These are phyloP conservation scores for Lentinula sp. DNA, from an alignment of 768 basidiomycete species.

Conservation along the genomic window DNA sequence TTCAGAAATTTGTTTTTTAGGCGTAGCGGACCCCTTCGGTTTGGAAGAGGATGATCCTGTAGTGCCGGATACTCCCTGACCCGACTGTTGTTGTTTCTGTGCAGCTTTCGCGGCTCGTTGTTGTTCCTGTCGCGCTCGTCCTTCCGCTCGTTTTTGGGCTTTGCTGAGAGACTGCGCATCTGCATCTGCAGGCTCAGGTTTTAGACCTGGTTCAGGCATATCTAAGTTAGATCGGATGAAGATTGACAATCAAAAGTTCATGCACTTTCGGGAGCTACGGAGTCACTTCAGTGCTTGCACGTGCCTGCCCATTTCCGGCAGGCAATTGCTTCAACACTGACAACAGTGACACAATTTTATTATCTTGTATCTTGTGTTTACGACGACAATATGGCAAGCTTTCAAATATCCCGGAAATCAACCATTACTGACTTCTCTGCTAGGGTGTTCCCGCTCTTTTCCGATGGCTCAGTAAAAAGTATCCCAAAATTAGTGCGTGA, in stretches of 20 bases:
- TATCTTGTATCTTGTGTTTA: no score
- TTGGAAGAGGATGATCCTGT: constrained; percentile 5
- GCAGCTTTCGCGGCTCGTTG: constrained; percentile 73
- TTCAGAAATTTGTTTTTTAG: constrained; percentile 16
- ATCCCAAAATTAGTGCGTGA: constrained; percentile 87
- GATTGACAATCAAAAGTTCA: background rate
- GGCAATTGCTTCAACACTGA: background rate
- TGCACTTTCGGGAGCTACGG: background rate
- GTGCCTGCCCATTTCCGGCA: background rate
- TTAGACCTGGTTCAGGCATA: constrained; percentile 1
- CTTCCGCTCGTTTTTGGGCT: constrained; percentile 74
- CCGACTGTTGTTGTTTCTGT: constrained; percentile 27
- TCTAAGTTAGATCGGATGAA: background rate
- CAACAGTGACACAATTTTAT: background rate
- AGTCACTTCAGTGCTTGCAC: background rate
- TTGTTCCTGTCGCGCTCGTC: constrained; percentile 72
- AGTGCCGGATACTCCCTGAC: constrained; percentile 10
- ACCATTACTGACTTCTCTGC: background rate
- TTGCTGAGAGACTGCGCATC: constrained; percentile 44
- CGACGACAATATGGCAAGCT: background rate
- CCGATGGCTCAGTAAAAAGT: constrained; percentile 98
- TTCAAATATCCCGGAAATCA: background rate
- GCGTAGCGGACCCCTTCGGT: constrained; percentile 18
- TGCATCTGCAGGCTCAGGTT: constrained; percentile 7
- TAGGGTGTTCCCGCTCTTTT: constrained; percentile 98